Percentiles rank a stretch among this genome's conserved stretches.
Conservation (phyloP, 441 rosid genomes). For the Adansonia gregorii region DNA sequence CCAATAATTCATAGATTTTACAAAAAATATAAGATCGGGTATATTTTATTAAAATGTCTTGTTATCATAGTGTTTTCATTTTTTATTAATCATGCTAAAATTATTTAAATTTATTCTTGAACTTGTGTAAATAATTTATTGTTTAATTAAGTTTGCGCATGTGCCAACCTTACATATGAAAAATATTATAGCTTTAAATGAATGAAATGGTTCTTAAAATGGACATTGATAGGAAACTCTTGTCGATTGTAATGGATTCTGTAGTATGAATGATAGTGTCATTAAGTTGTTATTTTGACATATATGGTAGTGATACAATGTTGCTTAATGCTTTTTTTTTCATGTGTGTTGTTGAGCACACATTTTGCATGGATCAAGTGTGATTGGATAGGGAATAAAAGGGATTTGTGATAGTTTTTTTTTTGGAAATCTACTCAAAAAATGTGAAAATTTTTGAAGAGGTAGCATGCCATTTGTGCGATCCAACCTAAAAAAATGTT, state of each 20-base stretch:
- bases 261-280: not conserved
- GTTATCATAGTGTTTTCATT: too few relatives aligned
- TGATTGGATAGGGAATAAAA: not conserved
- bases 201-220: not conserved
- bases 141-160: too few relatives aligned
- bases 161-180: not conserved
- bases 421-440: not conserved
- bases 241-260: not conserved
- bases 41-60: too few relatives aligned
- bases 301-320: not conserved
- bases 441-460: not conserved
- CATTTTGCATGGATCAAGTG: not conserved
- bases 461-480: not conserved
- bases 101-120: too few relatives aligned
- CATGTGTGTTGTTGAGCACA: not conserved
- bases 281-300: not conserved
- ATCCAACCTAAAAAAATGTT: not conserved
- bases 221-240: not conserved
- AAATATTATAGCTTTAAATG: not conserved
- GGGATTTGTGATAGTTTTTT: not conserved
- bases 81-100: too few relatives aligned
- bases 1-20: not conserved
- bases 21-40: not conserved
- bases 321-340: not conserved
- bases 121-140: too few relatives aligned